Evolutionary conservation across 2,329 filamentous ascomycete genomes (phyloP).

Genomic region (Verticillium albo-atrum): DNA sequence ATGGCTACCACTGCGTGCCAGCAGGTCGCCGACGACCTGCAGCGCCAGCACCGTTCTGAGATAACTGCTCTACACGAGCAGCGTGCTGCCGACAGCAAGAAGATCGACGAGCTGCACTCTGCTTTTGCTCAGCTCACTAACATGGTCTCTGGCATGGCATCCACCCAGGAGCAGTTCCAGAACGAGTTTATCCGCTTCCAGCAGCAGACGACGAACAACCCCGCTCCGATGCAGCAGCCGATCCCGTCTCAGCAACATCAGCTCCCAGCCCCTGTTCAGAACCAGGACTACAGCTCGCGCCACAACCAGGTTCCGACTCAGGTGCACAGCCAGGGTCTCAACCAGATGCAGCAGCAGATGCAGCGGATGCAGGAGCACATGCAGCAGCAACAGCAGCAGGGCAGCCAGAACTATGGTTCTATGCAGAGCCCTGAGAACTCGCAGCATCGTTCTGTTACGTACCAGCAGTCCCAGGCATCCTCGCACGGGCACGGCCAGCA

Average conservation of each 20-base stretch:
- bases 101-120: constrained; percentile 69
- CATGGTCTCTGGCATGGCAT: constrained; percentile 65
- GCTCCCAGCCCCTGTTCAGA: constrained; percentile 9
- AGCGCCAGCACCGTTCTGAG: constrained; percentile 53
- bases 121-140: constrained; percentile 63
- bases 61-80: constrained; percentile 48
- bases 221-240: constrained; percentile 14
- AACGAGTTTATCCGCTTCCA: constrained; percentile 56
- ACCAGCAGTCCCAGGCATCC: constrained; percentile 8
- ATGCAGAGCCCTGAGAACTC: constrained; percentile 12
- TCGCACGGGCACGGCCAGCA: constrained; percentile 1
- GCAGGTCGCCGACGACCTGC: constrained; percentile 63
- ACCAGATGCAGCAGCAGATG: constrained; percentile 12
- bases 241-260: constrained; percentile 7
- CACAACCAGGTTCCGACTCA: constrained; percentile 11
- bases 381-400: constrained; percentile 16
- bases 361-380: constrained; percentile 13
- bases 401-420: constrained; percentile 2
- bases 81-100: constrained; percentile 47
- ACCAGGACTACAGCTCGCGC: constrained; percentile 6
- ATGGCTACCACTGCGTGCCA: constrained; percentile 63
- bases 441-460: constrained; percentile 10
- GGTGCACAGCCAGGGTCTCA: constrained; percentile 16
- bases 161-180: constrained; percentile 65
- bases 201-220: constrained; percentile 13